Evolutionary conservation across 306 rosid species (phyloP).

Genomic region (Quercus bicolor): DNA sequence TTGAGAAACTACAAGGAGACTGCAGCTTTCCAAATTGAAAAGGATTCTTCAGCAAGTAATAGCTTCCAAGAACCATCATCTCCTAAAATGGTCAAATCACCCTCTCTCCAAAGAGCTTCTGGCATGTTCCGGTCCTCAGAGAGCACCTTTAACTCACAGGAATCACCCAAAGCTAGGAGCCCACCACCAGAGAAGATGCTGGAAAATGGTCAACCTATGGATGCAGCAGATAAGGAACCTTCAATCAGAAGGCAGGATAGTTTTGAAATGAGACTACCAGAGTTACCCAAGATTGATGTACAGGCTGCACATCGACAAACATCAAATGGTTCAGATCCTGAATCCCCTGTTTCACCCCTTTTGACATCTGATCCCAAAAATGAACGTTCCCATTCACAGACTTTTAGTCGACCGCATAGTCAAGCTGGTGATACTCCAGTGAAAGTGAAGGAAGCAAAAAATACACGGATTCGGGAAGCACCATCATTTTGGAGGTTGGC

Average conservation of each 20-base stretch:
- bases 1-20: slow-evolving; percentile 82
- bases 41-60: slow-evolving; percentile 85
- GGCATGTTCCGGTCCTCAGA: slow-evolving; percentile 62
- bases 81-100: slow-evolving; percentile 90
- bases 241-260: slow-evolving; percentile 91
- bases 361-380: slow-evolving; percentile 94
- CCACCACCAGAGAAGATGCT: slow-evolving; percentile 85
- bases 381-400: slow-evolving; percentile 98
- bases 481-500: slow-evolving; percentile 98
- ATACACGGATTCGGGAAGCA: slow-evolving; percentile 47
- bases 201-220: slow-evolving; percentile 81
- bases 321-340: slow-evolving; percentile 91
- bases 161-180: slow-evolving; percentile 74
- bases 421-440: slow-evolving; percentile 64
- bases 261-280: slow-evolving; percentile 93
- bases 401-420: slow-evolving; percentile 93
- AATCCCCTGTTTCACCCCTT: slow-evolving; percentile 96
- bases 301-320: slow-evolving; percentile 63
- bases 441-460: slow-evolving; percentile 45
- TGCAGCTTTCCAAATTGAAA: slow-evolving; percentile 89
- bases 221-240: slow-evolving; percentile 75
- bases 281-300: slow-evolving; percentile 92
- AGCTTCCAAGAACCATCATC: slow-evolving; percentile 93
- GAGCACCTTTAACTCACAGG: slow-evolving; percentile 63
- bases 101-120: slow-evolving; percentile 88